These are phyloP conservation scores for Fusarium abutilonis DNA, from an alignment of 2,329 filamentous ascomycete genomes.

Conservation along the genomic window DNA sequence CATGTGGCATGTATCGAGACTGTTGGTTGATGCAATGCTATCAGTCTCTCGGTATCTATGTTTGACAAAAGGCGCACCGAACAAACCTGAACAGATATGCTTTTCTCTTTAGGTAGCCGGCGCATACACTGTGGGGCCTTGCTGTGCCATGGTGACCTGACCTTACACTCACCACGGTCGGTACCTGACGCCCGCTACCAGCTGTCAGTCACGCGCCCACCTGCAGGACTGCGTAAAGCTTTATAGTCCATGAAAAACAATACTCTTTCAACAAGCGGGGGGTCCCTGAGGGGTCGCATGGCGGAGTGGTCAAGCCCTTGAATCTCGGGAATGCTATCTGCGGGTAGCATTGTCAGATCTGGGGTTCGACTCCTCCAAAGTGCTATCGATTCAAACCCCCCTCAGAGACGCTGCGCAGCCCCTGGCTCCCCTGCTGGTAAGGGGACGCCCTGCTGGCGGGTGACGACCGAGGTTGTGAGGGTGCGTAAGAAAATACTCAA, in stretches of 20 bases:
- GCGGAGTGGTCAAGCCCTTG: slow-evolving; percentile 7
- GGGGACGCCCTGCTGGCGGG: slow-evolving; percentile 16
- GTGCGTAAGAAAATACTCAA: slow-evolving; percentile 45
- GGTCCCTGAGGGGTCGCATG: slow-evolving; percentile 4
- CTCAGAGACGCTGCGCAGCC: slow-evolving; percentile 41
- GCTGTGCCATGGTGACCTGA: slow-evolving; percentile 4
- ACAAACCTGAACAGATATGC: neutral
- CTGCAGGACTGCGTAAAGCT: neutral
- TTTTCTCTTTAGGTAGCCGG: neutral
- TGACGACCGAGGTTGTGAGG: slow-evolving; percentile 34
- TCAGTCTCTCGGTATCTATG: neutral
- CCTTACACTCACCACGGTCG: slow-evolving; percentile 2
- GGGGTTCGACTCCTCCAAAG: slow-evolving; percentile 12
- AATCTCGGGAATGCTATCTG: slow-evolving; percentile 3
- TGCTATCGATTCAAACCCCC: neutral
- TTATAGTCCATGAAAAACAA: slow-evolving; percentile 12
- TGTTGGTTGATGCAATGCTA: neutral
- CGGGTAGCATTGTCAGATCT: slow-evolving; percentile 5
- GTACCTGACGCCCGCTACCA: slow-evolving; percentile 8
- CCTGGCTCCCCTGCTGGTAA: slow-evolving; percentile 21
- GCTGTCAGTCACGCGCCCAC: slow-evolving; percentile 9
- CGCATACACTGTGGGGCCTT: neutral
- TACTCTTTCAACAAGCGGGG: slow-evolving; percentile 15
- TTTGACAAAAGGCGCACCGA: neutral
- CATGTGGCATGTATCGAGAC: neutral